These are phyloP conservation scores for Blastomyces parvus DNA, from an alignment of 2,329 filamentous ascomycete species.

Conservation along the genomic window DNA sequence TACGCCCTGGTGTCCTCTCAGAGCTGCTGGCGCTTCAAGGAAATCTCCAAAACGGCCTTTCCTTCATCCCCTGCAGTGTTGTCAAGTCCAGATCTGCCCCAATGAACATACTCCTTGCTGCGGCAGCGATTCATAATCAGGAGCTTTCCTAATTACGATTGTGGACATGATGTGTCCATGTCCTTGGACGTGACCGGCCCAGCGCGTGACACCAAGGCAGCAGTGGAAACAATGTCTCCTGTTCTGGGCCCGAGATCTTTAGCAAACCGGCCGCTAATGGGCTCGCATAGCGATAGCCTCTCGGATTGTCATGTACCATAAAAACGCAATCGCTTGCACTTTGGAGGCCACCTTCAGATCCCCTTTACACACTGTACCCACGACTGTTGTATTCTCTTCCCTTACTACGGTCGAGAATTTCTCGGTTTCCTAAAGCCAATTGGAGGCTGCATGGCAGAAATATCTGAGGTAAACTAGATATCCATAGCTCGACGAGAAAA, in stretches of 20 bases:
- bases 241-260: neutral
- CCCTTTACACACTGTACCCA: neutral
- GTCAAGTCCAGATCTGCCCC: neutral
- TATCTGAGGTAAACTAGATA: neutral
- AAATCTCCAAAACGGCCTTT: neutral
- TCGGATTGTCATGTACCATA: too few relatives aligned
- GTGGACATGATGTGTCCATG: neutral
- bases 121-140: neutral
- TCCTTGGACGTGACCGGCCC: neutral
- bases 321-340: neutral
- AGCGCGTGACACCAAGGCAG: neutral
- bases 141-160: neutral
- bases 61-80: neutral
- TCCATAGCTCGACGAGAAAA: neutral
- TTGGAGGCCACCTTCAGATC: neutral
- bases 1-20: neutral
- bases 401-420: neutral
- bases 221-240: neutral
- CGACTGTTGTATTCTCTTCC: neutral
- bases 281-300: neutral
- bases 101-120: neutral
- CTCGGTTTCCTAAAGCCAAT: neutral
- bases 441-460: neutral
- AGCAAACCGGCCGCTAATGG: neutral
- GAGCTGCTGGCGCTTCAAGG: neutral